Percentiles rank a stretch among this genome's conserved stretches.
phyloP scores from a whole-genome alignment of 1,284 basidiomycete genomes.

The Malassezia furfur region DNA sequence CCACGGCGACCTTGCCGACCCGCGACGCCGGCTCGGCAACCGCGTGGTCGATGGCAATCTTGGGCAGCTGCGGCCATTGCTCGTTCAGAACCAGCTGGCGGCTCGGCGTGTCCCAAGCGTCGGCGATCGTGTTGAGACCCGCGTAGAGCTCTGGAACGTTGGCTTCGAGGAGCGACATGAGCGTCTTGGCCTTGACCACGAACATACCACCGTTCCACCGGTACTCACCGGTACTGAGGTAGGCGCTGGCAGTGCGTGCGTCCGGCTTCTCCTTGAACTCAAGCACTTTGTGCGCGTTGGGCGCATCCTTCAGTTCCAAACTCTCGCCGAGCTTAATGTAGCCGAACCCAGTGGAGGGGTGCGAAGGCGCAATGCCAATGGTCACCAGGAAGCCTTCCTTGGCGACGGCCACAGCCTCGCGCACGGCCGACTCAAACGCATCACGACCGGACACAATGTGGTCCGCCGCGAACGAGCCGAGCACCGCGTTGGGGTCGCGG shows the following conservation, averaged over 20 bases:
- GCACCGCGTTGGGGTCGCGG: slow-evolving; percentile 42
- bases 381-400: slow-evolving; percentile 45
- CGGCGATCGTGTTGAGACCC: slow-evolving; percentile 38
- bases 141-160: slow-evolving; percentile 38
- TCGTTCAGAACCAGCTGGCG: slow-evolving; percentile 25
- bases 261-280: slow-evolving; percentile 49
- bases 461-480: slow-evolving; percentile 47
- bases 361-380: slow-evolving; percentile 46
- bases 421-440: slow-evolving; percentile 44
- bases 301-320: slow-evolving; percentile 29
- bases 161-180: slow-evolving; percentile 33
- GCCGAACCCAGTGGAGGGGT: slow-evolving; percentile 47
- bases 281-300: slow-evolving; percentile 41
- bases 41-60: slow-evolving; percentile 48
- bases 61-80: slow-evolving; percentile 41
- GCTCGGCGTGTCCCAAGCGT: slow-evolving; percentile 34
- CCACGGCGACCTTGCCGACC: slow-evolving; percentile 43
- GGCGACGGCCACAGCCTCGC: slow-evolving; percentile 44
- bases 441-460: slow-evolving; percentile 47
- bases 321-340: slow-evolving; percentile 47
- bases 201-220: slow-evolving; percentile 49
- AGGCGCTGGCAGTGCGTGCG: slow-evolving; percentile 41
- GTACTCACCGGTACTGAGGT: slow-evolving; percentile 45
- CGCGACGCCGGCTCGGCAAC: slow-evolving; percentile 46
- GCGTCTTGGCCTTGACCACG: slow-evolving; percentile 41